Percentiles rank a stretch among this genome's conserved stretches.
These are phyloP conservation scores for Plasmopara viticola DNA, from an alignment of 352 stramenopile species.

Conservation along the genomic window DNA sequence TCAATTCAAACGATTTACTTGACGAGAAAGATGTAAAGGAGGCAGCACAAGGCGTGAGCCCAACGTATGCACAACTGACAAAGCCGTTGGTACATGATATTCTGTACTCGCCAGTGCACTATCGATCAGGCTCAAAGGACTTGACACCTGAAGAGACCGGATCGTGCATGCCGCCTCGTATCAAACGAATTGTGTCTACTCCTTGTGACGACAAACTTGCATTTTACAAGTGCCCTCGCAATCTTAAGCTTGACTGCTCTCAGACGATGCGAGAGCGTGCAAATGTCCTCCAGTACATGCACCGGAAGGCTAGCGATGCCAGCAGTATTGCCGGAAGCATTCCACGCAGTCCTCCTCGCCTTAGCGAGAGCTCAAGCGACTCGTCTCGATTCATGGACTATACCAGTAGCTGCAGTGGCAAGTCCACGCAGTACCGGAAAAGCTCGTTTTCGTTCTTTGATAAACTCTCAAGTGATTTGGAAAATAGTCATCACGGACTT, in stretches of 20 bases:
- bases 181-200: conserved; percentile 41
- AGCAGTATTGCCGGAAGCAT: conserved; percentile 66
- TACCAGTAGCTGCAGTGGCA: conserved; percentile 41
- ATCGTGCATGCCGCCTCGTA: conserved; percentile 12
- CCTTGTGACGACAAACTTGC: conserved; percentile 10
- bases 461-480: conserved; percentile 71
- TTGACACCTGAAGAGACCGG: conserved; percentile 19
- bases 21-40: conserved; percentile 17
- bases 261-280: conserved; percentile 74
- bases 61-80: conserved; percentile 11
- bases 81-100: conserved; percentile 20
- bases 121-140: conserved; percentile 29
- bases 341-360: conserved; percentile 43
- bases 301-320: conserved; percentile 76
- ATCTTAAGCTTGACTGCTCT: conserved; percentile 42
- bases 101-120: conserved; percentile 30
- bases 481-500: conserved; percentile 48
- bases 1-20: conserved; percentile 11
- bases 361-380: conserved; percentile 69
- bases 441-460: conserved; percentile 87
- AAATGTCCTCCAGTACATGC: conserved; percentile 83
- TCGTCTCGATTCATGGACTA: conserved; percentile 49
- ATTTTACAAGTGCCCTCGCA: conserved; percentile 17
- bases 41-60: conserved; percentile 7
- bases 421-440: conserved; percentile 43